Evolutionary conservation across 331 rosid genomes (phyloP), one percentile per base, ranked within the genome.

Genomic region (Acacia pycnantha): DNA sequence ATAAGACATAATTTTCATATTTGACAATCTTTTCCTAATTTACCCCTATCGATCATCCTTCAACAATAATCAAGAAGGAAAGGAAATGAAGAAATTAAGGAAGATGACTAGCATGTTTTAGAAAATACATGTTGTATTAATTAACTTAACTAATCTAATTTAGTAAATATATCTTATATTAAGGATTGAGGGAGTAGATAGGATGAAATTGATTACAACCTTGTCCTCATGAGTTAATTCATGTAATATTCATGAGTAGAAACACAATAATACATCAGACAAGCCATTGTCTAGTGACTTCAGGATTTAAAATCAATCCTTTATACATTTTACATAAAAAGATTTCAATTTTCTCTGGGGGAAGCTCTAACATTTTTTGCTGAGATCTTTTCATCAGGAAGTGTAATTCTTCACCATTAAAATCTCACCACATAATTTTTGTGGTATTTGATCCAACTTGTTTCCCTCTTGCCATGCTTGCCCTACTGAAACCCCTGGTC

Each of bases 381-480:
- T 33, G 53, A 80, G 48, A 46, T 27, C 75, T 66, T 74, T 27
- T 69, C 22, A 41, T 71, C 67, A 46, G 16, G 76, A 77, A 68
- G 72, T 58, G 82, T 81, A 86, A 70, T 91, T 88, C 90, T 91
- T 94, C 82, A 89, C 97, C 95, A 89, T 93, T 79, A 94, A 77
- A 73, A 94, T 91, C 74, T 93, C 95, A 13, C 87, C 83, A 21
- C 94, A 93, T 74, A 95, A 82, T 78, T 93, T 94, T 40, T 35
- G 93, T 15, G 98, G 98, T 26, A 91, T 90, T 79, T 93, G 95
- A 40, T 93, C 93, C 27, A 93, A 27, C 22, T 87, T 85, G 4
- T 73, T 90, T 70, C 98, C 98, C 81, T 94, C 98, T 76, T 94
- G 97, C 98, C 98, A 94, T 74, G 95, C 97, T 85, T 94, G 98